Percentiles rank a stretch among this genome's conserved stretches.
Conservation (phyloP, 495 filamentous ascomycete species). For the Penicillium bovifimosum region DNA sequence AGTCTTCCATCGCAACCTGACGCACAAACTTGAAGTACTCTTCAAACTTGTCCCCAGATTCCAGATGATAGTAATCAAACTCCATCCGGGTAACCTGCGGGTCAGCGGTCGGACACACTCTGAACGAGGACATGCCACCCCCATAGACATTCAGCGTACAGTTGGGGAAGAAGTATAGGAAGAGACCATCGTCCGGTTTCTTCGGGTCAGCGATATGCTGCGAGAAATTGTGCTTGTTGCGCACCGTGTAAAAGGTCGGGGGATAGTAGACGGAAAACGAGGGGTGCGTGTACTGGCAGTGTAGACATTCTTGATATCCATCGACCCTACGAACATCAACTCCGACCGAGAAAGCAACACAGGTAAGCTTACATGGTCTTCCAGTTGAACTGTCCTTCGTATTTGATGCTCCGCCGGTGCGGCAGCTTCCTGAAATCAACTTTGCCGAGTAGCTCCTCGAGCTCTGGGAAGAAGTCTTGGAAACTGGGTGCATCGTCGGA, state of each 20-base stretch:
- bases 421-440: conserved; percentile 56
- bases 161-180: conserved; percentile 59
- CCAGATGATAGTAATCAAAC: conserved; percentile 56
- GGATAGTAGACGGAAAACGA: conserved; percentile 56
- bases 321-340: conserved; percentile 41
- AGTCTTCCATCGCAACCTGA: conserved; percentile 57
- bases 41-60: conserved; percentile 51
- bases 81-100: conserved; percentile 55
- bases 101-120: conserved; percentile 49
- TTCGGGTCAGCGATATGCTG: conserved; percentile 54
- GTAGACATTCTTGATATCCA: conserved; percentile 58
- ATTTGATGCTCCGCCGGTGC: conserved; percentile 50
- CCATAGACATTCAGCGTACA: conserved; percentile 59
- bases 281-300: conserved; percentile 60
- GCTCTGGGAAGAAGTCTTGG: conserved; percentile 51
- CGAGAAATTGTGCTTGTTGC: conserved; percentile 53
- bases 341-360: background rate
- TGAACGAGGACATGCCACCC: conserved; percentile 55
- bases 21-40: conserved; percentile 56
- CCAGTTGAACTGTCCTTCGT: conserved; percentile 58
- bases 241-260: conserved; percentile 52
- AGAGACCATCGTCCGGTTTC: conserved; percentile 50
- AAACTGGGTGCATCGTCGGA: conserved; percentile 47
- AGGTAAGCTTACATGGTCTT: conserved; percentile 51
- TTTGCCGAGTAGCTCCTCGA: conserved; percentile 44